A percentile compares a stretch with the other conserved stretches of the same genome.
These are phyloP conservation scores for Akanthomyces muscarius DNA, from an alignment of 2,329 filamentous ascomycete species.

Conservation along the genomic window DNA sequence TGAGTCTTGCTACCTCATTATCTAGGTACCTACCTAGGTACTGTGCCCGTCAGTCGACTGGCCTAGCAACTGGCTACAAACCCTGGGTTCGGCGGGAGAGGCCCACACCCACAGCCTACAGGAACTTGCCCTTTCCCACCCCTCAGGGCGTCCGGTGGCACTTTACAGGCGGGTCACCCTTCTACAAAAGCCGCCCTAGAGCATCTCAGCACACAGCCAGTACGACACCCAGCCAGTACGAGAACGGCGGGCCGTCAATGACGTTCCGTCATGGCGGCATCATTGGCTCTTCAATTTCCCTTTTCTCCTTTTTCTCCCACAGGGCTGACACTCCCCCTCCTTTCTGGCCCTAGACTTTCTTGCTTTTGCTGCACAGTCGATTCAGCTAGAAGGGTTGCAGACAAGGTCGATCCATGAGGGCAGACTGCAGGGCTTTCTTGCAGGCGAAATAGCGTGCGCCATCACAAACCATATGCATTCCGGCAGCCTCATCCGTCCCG, in stretches of 20 bases:
- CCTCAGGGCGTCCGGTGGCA: not conserved
- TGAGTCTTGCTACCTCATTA: no score
- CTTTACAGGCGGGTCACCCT: not conserved
- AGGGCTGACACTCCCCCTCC: conserved; percentile 2
- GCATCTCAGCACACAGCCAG: not conserved
- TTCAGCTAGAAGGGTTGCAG: not conserved
- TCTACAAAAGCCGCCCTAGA: no score
- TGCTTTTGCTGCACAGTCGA: not conserved
- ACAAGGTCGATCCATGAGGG: not conserved
- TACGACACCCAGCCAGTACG: not conserved
- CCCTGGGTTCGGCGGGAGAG: no score
- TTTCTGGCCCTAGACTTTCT: not conserved
- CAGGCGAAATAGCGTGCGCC: not conserved
- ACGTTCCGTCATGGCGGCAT: conserved; percentile 2
- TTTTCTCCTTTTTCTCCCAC: not conserved
- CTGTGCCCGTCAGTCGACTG: no score
- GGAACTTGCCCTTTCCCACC: no score
- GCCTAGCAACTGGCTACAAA: no score
- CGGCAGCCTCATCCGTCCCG: not conserved
- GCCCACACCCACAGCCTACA: no score
- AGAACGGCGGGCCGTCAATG: not conserved
- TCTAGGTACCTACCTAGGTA: no score
- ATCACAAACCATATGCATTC: not conserved
- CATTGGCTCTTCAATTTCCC: not conserved
- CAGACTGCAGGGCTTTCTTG: conserved; percentile 8